Evolutionary conservation across 108 stramenopile species (phyloP), one percentile per base, ranked within the genome.

Genomic region (Mediolabrus comicus): DNA sequence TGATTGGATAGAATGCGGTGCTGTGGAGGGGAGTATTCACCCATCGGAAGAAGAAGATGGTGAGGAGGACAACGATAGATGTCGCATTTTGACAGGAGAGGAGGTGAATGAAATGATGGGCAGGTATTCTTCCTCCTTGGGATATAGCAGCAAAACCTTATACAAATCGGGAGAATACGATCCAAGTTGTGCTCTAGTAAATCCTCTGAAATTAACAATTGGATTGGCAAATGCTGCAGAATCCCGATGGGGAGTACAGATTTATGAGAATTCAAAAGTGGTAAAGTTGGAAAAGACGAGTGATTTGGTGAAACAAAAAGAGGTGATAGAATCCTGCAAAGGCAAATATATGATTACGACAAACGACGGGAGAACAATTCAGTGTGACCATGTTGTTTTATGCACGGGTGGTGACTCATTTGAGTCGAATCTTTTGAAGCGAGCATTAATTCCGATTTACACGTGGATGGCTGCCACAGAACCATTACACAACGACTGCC

Each of bases 381-480:
- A 36, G 5, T 75, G 74, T 41, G 74, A 75, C 46, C 74, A 75
- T 61, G 60, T 75, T 14, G 74, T 75, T n/a, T 36, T 75, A n/a
- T 75, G 74, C 22, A 75, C 74, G 12, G 74, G 74, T 16, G 67
- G 67, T n/a, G 67, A 61, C 17, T 1, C 54, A 16, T n/a, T 43
- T 13, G 32, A 68, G 6, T 68, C 74, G 3, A 36, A 31, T 32
- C 59, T 61, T 22, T 60, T 75, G n/a, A 34, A 67, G n/a, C 46
- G 46, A 4, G 62, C 74, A n/a, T 68, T 75, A 57, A 12, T 67
- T 7, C 74, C 74, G 9, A 49, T 75, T n/a, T 75, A 75, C 38
- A 75, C 74, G 9, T 75, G 67, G 67, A 75, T 75, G 74, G 55
- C 61, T 19, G 74, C 74, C 36, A 68, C 67, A 4, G 74, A 67